Evolutionary conservation across 2,329 filamentous ascomycete genomes (phyloP).

Genomic region (Bimuria novae-zelandiae): DNA sequence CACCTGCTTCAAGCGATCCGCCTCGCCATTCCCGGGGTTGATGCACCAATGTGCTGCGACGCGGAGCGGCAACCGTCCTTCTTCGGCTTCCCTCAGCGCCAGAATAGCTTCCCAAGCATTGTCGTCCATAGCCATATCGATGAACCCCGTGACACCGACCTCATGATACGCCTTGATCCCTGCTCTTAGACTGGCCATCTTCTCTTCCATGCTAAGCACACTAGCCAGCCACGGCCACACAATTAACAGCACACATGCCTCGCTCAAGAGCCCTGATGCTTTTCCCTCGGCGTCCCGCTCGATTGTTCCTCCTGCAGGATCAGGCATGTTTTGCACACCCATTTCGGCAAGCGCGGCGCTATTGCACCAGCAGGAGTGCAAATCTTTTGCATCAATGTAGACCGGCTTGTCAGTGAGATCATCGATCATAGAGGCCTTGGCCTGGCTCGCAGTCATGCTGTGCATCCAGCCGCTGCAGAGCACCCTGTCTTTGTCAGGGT

Average conservation of each 20-base stretch:
- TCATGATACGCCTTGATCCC: slow-evolving; percentile 57
- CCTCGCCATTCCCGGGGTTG: slow-evolving; percentile 51
- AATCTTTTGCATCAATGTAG: slow-evolving; percentile 61
- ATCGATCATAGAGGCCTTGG: slow-evolving; percentile 57
- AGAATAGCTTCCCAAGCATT: slow-evolving; percentile 58
- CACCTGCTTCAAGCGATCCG: slow-evolving; percentile 55
- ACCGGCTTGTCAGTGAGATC: slow-evolving; percentile 58
- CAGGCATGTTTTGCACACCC: slow-evolving; percentile 51
- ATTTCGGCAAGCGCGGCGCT: slow-evolving; percentile 58
- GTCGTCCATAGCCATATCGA: slow-evolving; percentile 66
- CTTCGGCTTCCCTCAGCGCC: slow-evolving; percentile 40
- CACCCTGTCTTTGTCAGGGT: slow-evolving; percentile 55
- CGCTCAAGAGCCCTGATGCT: slow-evolving; percentile 57
- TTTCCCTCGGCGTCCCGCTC: slow-evolving; percentile 54
- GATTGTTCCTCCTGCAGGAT: slow-evolving; percentile 59
- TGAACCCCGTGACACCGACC: slow-evolving; percentile 59
- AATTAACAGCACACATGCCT: slow-evolving; percentile 59
- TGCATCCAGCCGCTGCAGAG: slow-evolving; percentile 62
- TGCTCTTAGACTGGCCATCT: slow-evolving; percentile 51
- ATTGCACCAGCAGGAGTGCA: slow-evolving; percentile 63
- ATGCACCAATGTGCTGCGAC: slow-evolving; percentile 64
- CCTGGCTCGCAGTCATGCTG: slow-evolving; percentile 57
- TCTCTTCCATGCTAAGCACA: slow-evolving; percentile 55
- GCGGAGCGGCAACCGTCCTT: slow-evolving; percentile 50
- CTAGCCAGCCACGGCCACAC: slow-evolving; percentile 60